A percentile compares a stretch with the other conserved stretches of the same genome.
These are phyloP conservation scores for Coemansia sp. DNA, from an alignment of 371 early-diverging fungal species.

Conservation along the genomic window DNA sequence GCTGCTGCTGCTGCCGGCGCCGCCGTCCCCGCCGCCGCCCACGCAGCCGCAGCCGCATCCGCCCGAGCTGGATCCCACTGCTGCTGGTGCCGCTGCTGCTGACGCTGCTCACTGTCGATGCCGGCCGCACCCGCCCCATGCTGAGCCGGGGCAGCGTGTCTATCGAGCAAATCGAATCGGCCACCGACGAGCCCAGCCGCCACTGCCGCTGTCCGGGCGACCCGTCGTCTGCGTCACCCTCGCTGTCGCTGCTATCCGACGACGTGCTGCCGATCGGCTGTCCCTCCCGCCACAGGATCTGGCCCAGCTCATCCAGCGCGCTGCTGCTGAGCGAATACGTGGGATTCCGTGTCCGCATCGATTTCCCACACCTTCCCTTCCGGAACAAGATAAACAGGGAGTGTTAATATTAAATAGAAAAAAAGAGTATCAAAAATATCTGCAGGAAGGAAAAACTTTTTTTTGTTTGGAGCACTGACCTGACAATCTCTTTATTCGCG, in stretches of 20 bases:
- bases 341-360: constrained; percentile 9
- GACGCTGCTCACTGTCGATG: neutral
- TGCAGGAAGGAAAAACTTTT: too few relatives aligned
- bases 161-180: constrained; percentile 40
- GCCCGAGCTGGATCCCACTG: constrained; percentile 10
- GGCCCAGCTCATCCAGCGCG: constrained; percentile 21
- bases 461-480: too few relatives aligned
- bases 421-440: neutral
- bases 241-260: neutral
- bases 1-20: constrained; percentile 6
- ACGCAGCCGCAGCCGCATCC: constrained; percentile 11
- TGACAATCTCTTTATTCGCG: too few relatives aligned
- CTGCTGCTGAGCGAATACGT: constrained; percentile 35
- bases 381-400: neutral
- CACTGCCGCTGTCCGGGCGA: neutral
- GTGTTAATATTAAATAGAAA: neutral
- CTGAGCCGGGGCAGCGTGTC: constrained; percentile 32
- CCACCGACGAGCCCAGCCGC: constrained; percentile 12
- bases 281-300: constrained; percentile 1
- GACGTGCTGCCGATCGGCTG: constrained; percentile 1
- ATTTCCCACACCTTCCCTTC: too few relatives aligned
- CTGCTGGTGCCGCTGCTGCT: neutral
- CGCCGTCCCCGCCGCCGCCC: constrained; percentile 6
- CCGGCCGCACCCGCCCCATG: constrained; percentile 12
- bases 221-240: constrained; percentile 4